These are phyloP conservation scores for Boletales sp. DNA, from an alignment of 768 basidiomycete genomes.

Conservation along the genomic window DNA sequence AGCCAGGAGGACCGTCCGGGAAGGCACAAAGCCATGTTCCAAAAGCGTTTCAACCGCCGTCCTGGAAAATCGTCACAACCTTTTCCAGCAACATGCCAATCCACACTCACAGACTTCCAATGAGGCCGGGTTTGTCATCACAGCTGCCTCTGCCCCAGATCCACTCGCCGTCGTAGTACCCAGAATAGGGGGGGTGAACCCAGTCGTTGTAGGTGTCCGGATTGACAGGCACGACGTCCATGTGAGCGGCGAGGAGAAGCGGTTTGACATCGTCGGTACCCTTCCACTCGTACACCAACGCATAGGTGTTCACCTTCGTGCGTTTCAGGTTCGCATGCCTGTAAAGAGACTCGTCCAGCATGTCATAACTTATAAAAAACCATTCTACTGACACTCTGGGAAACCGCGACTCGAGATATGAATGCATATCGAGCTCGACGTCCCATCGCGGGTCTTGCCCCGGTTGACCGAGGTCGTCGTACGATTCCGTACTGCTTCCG, in stretches of 20 bases:
- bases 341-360: background rate
- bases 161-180: constrained; percentile 41
- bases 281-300: constrained; percentile 58
- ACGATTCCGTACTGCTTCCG: constrained; percentile 46
- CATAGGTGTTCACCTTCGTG: constrained; percentile 58
- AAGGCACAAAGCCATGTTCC: constrained; percentile 26
- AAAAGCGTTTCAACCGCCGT: constrained; percentile 26
- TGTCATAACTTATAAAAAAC: background rate
- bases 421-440: constrained; percentile 22
- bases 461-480: constrained; percentile 47
- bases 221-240: constrained; percentile 51
- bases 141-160: constrained; percentile 47
- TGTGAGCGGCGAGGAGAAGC: constrained; percentile 47
- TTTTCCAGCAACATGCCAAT: background rate
- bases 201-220: constrained; percentile 42
- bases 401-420: constrained; percentile 43
- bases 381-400: constrained; percentile 46
- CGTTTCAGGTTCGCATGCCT: constrained; percentile 48
- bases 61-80: constrained; percentile 12
- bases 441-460: constrained; percentile 42
- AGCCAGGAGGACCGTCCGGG: constrained; percentile 30
- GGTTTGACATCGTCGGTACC: constrained; percentile 56
- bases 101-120: constrained; percentile 31
- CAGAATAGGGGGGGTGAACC: constrained; percentile 47
- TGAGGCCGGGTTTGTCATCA: constrained; percentile 42